phyloP scores from a whole-genome alignment of 2,329 filamentous ascomycete species.

The Mycosphaerella arachidis region DNA sequence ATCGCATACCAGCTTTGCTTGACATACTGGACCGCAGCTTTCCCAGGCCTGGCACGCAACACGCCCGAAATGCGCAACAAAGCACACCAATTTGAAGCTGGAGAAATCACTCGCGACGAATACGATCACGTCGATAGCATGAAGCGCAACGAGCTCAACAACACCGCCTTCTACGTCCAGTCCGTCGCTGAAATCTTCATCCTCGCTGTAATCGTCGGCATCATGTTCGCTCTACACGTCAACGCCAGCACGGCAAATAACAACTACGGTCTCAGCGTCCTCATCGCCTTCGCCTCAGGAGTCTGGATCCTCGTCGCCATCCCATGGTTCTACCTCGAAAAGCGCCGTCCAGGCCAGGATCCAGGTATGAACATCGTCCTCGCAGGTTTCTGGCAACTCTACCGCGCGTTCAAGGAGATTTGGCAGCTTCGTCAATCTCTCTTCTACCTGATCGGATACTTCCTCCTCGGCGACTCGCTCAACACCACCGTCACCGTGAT shows the following conservation, averaged over 20 bases:
- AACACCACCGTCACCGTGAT: constrained; percentile 69
- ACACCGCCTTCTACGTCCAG: constrained; percentile 61
- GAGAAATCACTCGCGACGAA: constrained; percentile 54
- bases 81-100: constrained; percentile 47
- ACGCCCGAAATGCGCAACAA: constrained; percentile 48
- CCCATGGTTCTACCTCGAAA: constrained; percentile 64
- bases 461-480: constrained; percentile 64
- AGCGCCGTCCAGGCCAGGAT: constrained; percentile 57
- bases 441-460: constrained; percentile 62
- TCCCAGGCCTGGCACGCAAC: constrained; percentile 55
- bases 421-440: constrained; percentile 63
- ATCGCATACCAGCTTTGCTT: constrained; percentile 64
- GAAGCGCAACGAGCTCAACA: constrained; percentile 60
- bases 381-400: constrained; percentile 60
- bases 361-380: constrained; percentile 50
- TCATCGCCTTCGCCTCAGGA: constrained; percentile 61
- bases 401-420: constrained; percentile 55
- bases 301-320: constrained; percentile 61
- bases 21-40: constrained; percentile 66
- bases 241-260: constrained; percentile 57
- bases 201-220: constrained; percentile 60
- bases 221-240: constrained; percentile 58
- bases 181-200: constrained; percentile 59
- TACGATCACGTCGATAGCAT: constrained; percentile 59
- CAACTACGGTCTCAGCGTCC: constrained; percentile 61